These are phyloP conservation scores for Baorangia bicolor DNA, from an alignment of 768 basidiomycete genomes.

Conservation along the genomic window DNA sequence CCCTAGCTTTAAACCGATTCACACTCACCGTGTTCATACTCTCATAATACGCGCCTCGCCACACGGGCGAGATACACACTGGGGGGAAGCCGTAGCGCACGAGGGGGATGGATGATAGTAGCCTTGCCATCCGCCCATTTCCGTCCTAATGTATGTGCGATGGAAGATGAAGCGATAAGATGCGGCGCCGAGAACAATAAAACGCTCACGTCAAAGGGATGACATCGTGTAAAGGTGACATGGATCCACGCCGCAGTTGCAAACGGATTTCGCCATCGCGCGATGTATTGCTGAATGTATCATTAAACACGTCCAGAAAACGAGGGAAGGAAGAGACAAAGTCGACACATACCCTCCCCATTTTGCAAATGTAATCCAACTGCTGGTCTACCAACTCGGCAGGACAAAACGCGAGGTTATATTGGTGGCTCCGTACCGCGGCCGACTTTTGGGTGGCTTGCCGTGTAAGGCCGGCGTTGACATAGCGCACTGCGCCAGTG, in stretches of 20 bases:
- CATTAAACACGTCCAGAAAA: neutral
- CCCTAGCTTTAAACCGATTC: neutral
- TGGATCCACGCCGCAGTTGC: slow-evolving; percentile 38
- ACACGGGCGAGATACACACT: slow-evolving; percentile 27
- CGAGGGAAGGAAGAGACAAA: neutral
- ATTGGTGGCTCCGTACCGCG: slow-evolving; percentile 31
- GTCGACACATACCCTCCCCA: slow-evolving; percentile 28
- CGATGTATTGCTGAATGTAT: slow-evolving; percentile 34
- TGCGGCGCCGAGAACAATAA: neutral
- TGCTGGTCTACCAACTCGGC: slow-evolving; percentile 32
- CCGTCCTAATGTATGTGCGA: slow-evolving; percentile 25
- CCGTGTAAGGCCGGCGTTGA: slow-evolving; percentile 32
- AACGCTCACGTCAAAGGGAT: slow-evolving; percentile 34
- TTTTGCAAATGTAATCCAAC: slow-evolving; percentile 35
- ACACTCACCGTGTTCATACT: slow-evolving; percentile 33
- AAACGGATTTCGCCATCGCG: slow-evolving; percentile 37
- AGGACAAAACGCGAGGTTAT: slow-evolving; percentile 35
- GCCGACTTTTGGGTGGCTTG: slow-evolving; percentile 30
- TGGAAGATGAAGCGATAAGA: neutral
- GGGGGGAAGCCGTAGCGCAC: slow-evolving; percentile 34
- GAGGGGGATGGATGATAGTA: slow-evolving; percentile 36
- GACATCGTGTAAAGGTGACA: slow-evolving; percentile 34
- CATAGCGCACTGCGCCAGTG: slow-evolving; percentile 20
- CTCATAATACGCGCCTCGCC: slow-evolving; percentile 28
- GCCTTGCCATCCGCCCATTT: slow-evolving; percentile 35